Evolutionary conservation across 169 alveolate species (phyloP).

Genomic region (Perkinsus marinus): DNA sequence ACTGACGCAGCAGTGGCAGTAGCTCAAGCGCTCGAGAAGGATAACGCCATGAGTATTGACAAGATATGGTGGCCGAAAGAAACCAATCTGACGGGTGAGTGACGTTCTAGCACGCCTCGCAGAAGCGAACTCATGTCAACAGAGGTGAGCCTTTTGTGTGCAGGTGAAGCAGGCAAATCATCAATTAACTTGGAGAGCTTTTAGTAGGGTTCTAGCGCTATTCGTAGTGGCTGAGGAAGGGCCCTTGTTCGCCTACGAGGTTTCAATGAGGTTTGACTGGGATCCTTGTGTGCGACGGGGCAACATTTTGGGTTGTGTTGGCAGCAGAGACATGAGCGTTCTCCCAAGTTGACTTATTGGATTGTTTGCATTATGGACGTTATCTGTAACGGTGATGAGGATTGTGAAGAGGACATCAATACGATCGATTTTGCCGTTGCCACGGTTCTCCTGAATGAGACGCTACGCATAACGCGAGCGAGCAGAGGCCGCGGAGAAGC

Average conservation of each 20-base stretch:
- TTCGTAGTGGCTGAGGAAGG: not conserved
- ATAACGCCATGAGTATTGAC: not conserved
- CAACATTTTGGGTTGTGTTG: too few relatives aligned
- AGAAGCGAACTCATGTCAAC: too few relatives aligned
- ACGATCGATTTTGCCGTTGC: not conserved
- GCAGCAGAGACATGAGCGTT: not conserved
- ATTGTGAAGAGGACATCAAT: not conserved
- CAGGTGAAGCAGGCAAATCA: not conserved
- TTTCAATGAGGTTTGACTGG: not conserved
- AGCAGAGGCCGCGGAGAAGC: not conserved
- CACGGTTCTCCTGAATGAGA: not conserved
- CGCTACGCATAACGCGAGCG: not conserved
- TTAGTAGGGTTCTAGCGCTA: not conserved
- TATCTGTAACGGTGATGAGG: not conserved
- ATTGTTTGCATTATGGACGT: not conserved
- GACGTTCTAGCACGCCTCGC: not conserved
- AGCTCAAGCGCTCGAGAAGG: not conserved
- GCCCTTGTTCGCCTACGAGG: not conserved
- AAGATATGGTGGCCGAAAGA: not conserved
- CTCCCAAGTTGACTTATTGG: not conserved
- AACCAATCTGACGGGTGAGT: not conserved
- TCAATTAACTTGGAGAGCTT: not conserved
- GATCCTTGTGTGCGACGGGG: not conserved
- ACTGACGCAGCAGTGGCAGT: not conserved
- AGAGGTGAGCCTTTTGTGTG: not conserved